Conservation (phyloP, 2,329 filamentous ascomycete species). For the Sclerotinia subarctica region DNA sequence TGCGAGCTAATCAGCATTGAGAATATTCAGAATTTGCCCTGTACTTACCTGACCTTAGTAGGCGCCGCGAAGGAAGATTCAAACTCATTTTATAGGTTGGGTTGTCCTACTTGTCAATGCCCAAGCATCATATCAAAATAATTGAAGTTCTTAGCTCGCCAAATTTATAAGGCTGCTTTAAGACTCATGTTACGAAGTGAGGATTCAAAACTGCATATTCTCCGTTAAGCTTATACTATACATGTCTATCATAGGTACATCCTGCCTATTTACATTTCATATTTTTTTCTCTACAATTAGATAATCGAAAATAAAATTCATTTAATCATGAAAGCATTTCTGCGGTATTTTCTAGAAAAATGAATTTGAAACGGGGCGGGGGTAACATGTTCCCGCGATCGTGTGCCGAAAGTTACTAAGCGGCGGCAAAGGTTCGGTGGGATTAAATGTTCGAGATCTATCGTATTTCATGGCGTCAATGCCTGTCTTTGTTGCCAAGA, state of each 20-base stretch:
- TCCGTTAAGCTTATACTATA: neutral
- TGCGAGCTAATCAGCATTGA: conserved; percentile 30
- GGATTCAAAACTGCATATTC: neutral
- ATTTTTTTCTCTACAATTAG: neutral
- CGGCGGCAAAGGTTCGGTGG: conserved; percentile 18
- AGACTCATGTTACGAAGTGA: neutral
- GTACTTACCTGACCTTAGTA: conserved; percentile 57
- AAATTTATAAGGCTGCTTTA: conserved; percentile 20
- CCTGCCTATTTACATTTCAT: neutral
- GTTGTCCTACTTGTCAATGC: conserved; percentile 8
- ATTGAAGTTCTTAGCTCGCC: conserved; percentile 21
- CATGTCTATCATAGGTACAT: neutral
- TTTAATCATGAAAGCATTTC: neutral
- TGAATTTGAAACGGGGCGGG: neutral
- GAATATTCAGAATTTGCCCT: conserved; percentile 21
- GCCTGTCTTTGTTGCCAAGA: neutral
- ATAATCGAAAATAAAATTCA: too few relatives aligned
- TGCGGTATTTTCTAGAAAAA: too few relatives aligned
- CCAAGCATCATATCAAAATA: conserved; percentile 14
- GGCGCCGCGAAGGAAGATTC: conserved; percentile 59
- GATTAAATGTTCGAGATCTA: conserved; percentile 17
- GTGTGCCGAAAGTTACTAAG: conserved; percentile 10
- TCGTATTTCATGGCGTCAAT: conserved; percentile 7
- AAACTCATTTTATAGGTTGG: conserved; percentile 55
- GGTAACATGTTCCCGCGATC: neutral